Conservation (phyloP, 2,329 filamentous ascomycete genomes). For the Nannizziopsis barbatae region DNA sequence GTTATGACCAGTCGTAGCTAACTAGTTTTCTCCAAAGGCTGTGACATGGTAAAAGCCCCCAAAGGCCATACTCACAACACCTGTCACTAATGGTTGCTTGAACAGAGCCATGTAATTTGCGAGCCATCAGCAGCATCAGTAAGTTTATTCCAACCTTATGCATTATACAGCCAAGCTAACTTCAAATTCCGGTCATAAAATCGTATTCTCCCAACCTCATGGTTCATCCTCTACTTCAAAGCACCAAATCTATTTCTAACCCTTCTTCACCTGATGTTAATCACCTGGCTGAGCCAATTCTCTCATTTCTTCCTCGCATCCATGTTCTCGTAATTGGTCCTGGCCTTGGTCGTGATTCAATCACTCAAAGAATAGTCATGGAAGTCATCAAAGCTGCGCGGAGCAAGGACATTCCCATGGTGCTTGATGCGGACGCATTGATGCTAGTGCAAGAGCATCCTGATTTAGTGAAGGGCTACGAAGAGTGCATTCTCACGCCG, state of each 20-base stretch:
- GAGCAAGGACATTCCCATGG: conserved; percentile 59
- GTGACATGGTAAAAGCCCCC: conserved; percentile 60
- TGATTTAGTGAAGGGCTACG: conserved; percentile 67
- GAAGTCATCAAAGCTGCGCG: conserved; percentile 69
- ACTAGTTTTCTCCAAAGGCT: conserved; percentile 30
- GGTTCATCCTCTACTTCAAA: conserved; percentile 93
- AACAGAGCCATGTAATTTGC: conserved; percentile 74
- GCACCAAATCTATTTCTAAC: conserved; percentile 45
- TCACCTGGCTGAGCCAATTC: conserved; percentile 57
- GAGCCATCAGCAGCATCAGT: conserved; percentile 66
- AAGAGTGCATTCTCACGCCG: conserved; percentile 76
- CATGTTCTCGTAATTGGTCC: conserved; percentile 91
- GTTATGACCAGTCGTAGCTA: neutral
- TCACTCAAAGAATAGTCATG: conserved; percentile 80
- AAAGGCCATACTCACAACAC: neutral
- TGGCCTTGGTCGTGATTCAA: conserved; percentile 73
- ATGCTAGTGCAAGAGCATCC: conserved; percentile 65
- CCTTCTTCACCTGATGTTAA: conserved; percentile 29
- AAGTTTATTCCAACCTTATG: conserved; percentile 14
- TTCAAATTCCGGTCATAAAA: conserved; percentile 62
- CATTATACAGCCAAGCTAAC: neutral
- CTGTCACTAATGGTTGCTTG: neutral
- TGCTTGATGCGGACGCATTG: conserved; percentile 85
- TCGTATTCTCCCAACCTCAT: conserved; percentile 96
- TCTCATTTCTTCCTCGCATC: conserved; percentile 70